phyloP scores from a whole-genome alignment of 2,329 filamentous ascomycete genomes.

The Fusarium pseudonygamai region DNA sequence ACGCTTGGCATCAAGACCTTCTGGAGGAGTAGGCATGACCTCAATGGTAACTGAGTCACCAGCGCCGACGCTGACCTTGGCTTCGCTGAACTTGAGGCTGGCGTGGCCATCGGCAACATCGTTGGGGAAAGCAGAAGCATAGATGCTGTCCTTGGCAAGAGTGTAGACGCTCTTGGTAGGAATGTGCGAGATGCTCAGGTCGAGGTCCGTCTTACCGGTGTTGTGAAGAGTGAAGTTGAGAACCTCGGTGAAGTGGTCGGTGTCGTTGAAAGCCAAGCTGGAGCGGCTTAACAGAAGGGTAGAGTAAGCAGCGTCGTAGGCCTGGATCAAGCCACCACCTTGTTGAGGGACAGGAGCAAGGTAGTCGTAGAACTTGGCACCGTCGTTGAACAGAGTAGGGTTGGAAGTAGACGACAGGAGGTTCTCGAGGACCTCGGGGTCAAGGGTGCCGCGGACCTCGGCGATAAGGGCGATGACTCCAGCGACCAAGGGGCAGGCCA shows the following conservation, averaged over 20 bases:
- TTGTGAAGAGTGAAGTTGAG: constrained; percentile 66
- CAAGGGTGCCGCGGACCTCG: constrained; percentile 60
- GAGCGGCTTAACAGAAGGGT: constrained; percentile 62
- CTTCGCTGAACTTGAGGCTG: constrained; percentile 52
- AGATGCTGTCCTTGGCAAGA: constrained; percentile 45
- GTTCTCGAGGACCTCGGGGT: constrained; percentile 59
- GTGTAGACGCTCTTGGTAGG: constrained; percentile 65
- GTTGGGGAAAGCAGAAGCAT: constrained; percentile 56
- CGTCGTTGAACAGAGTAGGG: constrained; percentile 60
- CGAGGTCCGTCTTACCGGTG: constrained; percentile 57
- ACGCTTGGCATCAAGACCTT: constrained; percentile 46
- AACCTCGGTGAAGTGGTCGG: constrained; percentile 60
- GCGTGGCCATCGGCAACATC: constrained; percentile 50
- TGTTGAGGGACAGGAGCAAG: constrained; percentile 68
- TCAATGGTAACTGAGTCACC: constrained; percentile 55
- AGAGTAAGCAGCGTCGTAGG: constrained; percentile 65
- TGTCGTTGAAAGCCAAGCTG: constrained; percentile 72
- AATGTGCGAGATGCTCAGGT: constrained; percentile 61
- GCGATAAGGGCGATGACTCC: constrained; percentile 64
- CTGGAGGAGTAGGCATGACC: constrained; percentile 55
- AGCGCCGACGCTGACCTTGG: constrained; percentile 55
- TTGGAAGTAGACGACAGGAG: constrained; percentile 60
- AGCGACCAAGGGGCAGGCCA: constrained; percentile 66
- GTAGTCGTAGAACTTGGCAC: constrained; percentile 46
- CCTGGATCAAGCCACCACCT: constrained; percentile 68